Conservation (phyloP, 2,329 filamentous ascomycete genomes). For the Helotiales sp. region DNA sequence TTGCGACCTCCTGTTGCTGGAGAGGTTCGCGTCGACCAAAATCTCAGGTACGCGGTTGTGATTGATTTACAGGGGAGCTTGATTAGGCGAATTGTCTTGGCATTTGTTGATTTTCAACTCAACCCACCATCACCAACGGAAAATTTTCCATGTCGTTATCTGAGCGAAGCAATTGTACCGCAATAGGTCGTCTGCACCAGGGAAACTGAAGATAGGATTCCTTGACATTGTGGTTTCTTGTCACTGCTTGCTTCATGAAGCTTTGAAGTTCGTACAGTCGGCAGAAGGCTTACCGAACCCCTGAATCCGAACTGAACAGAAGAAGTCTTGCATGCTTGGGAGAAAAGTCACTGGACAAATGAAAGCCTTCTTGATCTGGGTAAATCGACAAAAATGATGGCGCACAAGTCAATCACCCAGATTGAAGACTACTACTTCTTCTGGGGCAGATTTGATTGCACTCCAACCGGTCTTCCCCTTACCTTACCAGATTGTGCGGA, state of each 20-base stretch:
- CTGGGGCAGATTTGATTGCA: neutral
- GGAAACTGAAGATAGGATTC: neutral
- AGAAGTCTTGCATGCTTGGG: neutral
- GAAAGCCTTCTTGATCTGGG: too few species aligned
- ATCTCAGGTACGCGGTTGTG: conserved; percentile 14
- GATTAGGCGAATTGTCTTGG: conserved; percentile 14
- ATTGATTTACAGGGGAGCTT: conserved; percentile 17
- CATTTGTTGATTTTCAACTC: neutral
- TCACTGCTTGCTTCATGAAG: neutral
- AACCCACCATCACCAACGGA: neutral
- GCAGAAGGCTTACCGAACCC: neutral
- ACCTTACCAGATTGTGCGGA: too few species aligned
- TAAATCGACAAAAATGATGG: too few species aligned
- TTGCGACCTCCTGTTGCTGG: conserved; percentile 10
- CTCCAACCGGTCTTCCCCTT: too few species aligned
- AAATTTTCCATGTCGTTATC: neutral
- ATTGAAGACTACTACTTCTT: too few species aligned
- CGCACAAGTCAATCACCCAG: too few species aligned
- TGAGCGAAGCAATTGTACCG: neutral
- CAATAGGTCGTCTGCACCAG: neutral
- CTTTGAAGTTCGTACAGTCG: neutral
- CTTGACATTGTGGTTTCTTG: neutral
- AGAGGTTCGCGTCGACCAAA: conserved; percentile 22
- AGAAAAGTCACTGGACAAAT: too few species aligned
- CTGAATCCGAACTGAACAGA: neutral